Conservation (phyloP, 2,329 filamentous ascomycete genomes). For the Beauveria caledonica region DNA sequence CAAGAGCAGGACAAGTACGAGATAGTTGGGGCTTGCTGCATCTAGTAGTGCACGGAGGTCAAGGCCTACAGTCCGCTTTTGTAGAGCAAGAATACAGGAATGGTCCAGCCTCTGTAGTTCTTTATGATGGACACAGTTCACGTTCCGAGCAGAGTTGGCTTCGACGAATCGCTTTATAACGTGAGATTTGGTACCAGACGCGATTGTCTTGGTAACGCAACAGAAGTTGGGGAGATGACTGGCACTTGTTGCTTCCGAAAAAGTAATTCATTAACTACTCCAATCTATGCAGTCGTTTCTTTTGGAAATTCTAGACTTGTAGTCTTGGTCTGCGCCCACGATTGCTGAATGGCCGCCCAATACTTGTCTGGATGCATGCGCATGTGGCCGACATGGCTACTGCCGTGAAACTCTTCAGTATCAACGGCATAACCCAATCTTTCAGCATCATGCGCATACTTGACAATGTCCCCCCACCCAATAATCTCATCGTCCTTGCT, state of each 20-base stretch:
- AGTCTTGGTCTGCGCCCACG: not conserved
- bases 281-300: not conserved
- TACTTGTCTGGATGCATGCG: conserved; percentile 46
- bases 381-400: conserved; percentile 55
- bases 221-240: not conserved
- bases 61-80: not conserved
- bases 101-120: no score
- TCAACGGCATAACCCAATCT: conserved; percentile 34
- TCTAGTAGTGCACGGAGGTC: not conserved
- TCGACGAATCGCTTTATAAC: no score
- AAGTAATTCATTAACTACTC: no score
- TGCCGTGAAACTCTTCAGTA: conserved; percentile 47
- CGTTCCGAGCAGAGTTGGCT: no score
- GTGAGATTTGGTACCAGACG: no score
- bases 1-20: not conserved
- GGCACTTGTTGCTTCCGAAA: no score
- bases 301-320: not conserved
- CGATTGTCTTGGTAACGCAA: no score
- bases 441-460: conserved; percentile 40
- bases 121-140: no score
- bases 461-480: conserved; percentile 45
- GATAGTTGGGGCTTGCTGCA: not conserved
- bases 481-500: conserved; percentile 51
- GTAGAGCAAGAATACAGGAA: not conserved
- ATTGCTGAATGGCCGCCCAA: conserved; percentile 37